These are phyloP conservation scores for Calycina herbarum DNA, from an alignment of 2,329 filamentous ascomycete species.

Conservation along the genomic window DNA sequence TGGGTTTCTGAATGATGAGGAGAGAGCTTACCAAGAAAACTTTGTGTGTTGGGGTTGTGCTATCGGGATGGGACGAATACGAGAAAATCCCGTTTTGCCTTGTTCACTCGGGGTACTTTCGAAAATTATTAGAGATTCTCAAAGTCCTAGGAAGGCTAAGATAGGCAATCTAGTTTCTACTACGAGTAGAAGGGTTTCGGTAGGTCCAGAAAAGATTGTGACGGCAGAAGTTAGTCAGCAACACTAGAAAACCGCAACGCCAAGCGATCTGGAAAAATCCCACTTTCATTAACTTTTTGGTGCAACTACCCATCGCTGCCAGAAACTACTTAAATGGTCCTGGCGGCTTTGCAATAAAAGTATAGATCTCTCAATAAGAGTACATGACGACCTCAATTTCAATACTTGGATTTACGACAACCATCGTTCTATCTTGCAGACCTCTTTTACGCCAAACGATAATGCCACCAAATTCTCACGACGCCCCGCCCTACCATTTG, in stretches of 20 bases:
- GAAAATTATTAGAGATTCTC: not conserved
- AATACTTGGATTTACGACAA: conserved; percentile 3
- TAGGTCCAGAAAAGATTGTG: not conserved
- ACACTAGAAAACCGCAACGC: not conserved
- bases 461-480: conserved; percentile 13
- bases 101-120: not conserved
- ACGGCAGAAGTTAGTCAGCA: not conserved
- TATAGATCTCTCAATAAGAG: not conserved
- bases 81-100: not conserved
- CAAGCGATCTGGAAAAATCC: not conserved
- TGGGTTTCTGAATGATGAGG: no score
- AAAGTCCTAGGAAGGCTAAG: not conserved
- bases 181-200: not conserved
- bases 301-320: not conserved
- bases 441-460: conserved; percentile 10
- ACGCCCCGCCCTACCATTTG: conserved; percentile 24
- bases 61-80: not conserved
- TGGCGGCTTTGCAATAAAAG: not conserved
- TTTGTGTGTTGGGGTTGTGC: not conserved
- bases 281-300: not conserved
- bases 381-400: conserved; percentile 1
- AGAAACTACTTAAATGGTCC: not conserved
- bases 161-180: not conserved
- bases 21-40: not conserved
- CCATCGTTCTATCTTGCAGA: conserved; percentile 1